Evolutionary conservation across 192 early-diverging fungal species (phyloP), one percentile per base, ranked within the genome.

Genomic region (Backusella sp.): DNA sequence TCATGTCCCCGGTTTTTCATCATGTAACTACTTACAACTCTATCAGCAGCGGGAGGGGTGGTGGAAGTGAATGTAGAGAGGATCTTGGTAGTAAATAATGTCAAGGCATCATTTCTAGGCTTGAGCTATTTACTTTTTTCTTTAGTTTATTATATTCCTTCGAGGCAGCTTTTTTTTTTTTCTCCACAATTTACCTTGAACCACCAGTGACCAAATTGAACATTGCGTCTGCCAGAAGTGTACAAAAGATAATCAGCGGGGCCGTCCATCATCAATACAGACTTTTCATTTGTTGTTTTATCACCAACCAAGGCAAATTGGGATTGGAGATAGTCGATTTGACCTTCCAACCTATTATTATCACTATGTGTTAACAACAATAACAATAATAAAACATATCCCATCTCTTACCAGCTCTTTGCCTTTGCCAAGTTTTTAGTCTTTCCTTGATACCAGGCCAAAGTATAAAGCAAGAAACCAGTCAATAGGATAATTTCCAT

Each of bases 251-350:
- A 92, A 73, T 95, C 91, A 1, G 88, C 67, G 4, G 93, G 91
- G 44, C 91, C 91, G 79, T 96, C 95, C 73, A 88, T 77, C 32
- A 90, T 79, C 42, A 93, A 70, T 70, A 78, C 77, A n/a, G 73
- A 49, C 6, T 49, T 46, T 15, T 30, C 44, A 79, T 83, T 82
- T 68, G 88, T 88, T 11, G 74, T 66, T 28, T 80, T 78, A 73
- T 92, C 86, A 36, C 94, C 94, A 21, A 96, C 88, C 30, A 85
- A 82, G 19, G 91, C 82, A 84, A 95, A 96, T 78, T 96, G 91
- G 0, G 77, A 76, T n/a, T 84, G 82, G 80, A 91, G 69, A 6
- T 80, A 77, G 6, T 70, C 72, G 7, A 75, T 36, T 15, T 75
- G 66, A 35, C 53, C 41, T 37, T 67, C 70, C 19, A 77, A 21